Evolutionary conservation across 2,329 filamentous ascomycete genomes (phyloP).

Genomic region (Pseudogymnoascus verrucosus): DNA sequence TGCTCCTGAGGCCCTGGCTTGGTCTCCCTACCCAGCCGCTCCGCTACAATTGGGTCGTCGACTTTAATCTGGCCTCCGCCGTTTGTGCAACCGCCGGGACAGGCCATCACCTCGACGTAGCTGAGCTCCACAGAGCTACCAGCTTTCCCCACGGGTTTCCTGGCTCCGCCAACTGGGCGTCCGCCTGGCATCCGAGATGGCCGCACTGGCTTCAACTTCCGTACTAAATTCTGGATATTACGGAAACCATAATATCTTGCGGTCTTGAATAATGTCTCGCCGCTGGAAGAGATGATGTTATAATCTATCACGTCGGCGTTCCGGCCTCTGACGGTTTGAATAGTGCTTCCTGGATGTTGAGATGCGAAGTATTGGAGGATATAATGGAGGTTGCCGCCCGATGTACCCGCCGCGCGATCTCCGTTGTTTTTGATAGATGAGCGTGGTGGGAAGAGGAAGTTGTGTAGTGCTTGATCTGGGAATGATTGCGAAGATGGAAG

Average conservation of each 20-base stretch:
- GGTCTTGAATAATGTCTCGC: constrained; percentile 61
- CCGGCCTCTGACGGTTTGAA: constrained; percentile 66
- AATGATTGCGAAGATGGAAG: constrained; percentile 50
- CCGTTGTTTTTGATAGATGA: constrained; percentile 36
- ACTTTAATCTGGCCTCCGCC: constrained; percentile 93
- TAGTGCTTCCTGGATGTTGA: constrained; percentile 60
- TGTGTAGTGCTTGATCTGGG: constrained; percentile 61
- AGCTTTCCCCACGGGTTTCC: constrained; percentile 42
- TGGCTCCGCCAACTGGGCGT: constrained; percentile 48
- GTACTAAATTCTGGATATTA: constrained; percentile 95
- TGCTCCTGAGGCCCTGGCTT: constrained; percentile 71
- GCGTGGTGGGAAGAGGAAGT: constrained; percentile 64
- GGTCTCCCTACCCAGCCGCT: constrained; percentile 37
- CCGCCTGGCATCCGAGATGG: constrained; percentile 74
- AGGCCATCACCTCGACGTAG: constrained; percentile 99
- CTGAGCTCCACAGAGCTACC: constrained; percentile 57
- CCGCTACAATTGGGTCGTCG: constrained; percentile 60
- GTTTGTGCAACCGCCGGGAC: constrained; percentile 96
- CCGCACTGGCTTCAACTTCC: constrained; percentile 76
- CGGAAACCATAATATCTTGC: constrained; percentile 95
- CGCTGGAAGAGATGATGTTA: constrained; percentile 49
- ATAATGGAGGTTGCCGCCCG: constrained; percentile 82
- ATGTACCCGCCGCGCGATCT: constrained; percentile 60
- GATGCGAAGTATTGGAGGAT: constrained; percentile 69
- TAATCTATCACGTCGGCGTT: constrained; percentile 92